phyloP scores from a whole-genome alignment of 2,329 filamentous ascomycete genomes.

The Thelonectria blattea region DNA sequence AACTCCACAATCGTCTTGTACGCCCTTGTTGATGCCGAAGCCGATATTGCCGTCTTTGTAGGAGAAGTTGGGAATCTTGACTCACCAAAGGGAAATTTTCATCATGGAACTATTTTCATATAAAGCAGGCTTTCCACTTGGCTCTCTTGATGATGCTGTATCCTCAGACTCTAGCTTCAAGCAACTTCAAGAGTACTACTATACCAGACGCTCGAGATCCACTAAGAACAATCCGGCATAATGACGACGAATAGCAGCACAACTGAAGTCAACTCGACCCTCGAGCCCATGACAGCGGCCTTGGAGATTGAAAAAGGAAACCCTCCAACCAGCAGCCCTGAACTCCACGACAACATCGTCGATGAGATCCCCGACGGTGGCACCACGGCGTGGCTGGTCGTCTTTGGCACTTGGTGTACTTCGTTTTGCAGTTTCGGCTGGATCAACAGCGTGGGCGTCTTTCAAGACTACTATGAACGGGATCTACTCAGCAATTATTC shows the following conservation, averaged over 20 bases:
- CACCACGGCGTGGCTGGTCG: constrained; percentile 44
- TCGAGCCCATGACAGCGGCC: background rate
- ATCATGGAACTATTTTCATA: too few relatives aligned
- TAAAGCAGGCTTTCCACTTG: too few relatives aligned
- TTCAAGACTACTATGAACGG: constrained; percentile 62
- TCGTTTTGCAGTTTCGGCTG: constrained; percentile 49
- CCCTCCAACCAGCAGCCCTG: background rate
- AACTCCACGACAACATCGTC: background rate
- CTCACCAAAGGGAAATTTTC: too few relatives aligned
- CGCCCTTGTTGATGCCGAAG: too few relatives aligned
- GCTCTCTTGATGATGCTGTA: too few relatives aligned
- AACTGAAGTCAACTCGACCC: background rate
- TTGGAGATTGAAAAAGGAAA: background rate
- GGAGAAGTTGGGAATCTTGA: too few relatives aligned
- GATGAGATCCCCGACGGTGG: constrained; percentile 34
- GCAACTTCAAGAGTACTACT: too few relatives aligned
- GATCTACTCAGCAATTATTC: constrained; percentile 54
- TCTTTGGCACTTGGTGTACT: constrained; percentile 46
- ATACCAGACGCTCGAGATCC: too few relatives aligned
- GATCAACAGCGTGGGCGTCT: constrained; percentile 55
- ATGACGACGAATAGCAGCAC: constrained; percentile 14
- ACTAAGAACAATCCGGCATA: background rate
- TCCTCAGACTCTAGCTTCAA: too few relatives aligned
- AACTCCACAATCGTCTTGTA: too few relatives aligned
- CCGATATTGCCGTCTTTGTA: too few relatives aligned